Percentiles rank a stretch among this genome's conserved stretches.
Conservation (phyloP, 805 yeast genomes). For the Hanseniaspora occidentalis region DNA sequence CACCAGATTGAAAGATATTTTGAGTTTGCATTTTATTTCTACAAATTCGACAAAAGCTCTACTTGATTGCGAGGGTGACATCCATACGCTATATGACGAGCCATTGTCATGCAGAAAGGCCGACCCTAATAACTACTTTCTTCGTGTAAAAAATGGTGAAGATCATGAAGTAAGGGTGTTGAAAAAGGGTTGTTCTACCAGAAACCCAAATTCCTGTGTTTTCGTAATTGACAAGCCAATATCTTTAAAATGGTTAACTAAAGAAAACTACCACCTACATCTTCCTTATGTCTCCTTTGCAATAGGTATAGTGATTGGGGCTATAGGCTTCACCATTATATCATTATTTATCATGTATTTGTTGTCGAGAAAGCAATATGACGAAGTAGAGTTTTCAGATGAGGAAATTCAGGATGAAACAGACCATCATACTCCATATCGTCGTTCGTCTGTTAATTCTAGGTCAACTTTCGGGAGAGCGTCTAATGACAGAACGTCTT, state of each 20-base stretch:
- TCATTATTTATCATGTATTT: conserved; percentile 27
- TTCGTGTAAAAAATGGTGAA: conserved; percentile 29
- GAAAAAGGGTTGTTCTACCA: conserved; percentile 47
- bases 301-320: conserved; percentile 53
- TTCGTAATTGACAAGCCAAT: conserved; percentile 57
- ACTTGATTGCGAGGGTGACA: conserved; percentile 36
- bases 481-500: too few relatives aligned
- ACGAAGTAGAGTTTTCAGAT: neutral
- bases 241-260: conserved; percentile 49
- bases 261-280: conserved; percentile 41
- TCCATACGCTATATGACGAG: conserved; percentile 22
- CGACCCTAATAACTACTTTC: conserved; percentile 25
- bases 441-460: too few relatives aligned
- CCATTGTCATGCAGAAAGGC: conserved; percentile 33
- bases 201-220: conserved; percentile 33
- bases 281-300: conserved; percentile 58
- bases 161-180: conserved; percentile 48
- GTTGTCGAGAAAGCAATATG: conserved; percentile 18
- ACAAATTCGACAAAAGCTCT: conserved; percentile 36
- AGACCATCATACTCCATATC: neutral
- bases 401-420: too few relatives aligned
- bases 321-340: conserved; percentile 27
- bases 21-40: conserved; percentile 60
- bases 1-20: conserved; percentile 37
- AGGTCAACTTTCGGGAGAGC: too few relatives aligned